Conservation (phyloP, 116 monocot species). For the Papilionanthe hybrid region DNA sequence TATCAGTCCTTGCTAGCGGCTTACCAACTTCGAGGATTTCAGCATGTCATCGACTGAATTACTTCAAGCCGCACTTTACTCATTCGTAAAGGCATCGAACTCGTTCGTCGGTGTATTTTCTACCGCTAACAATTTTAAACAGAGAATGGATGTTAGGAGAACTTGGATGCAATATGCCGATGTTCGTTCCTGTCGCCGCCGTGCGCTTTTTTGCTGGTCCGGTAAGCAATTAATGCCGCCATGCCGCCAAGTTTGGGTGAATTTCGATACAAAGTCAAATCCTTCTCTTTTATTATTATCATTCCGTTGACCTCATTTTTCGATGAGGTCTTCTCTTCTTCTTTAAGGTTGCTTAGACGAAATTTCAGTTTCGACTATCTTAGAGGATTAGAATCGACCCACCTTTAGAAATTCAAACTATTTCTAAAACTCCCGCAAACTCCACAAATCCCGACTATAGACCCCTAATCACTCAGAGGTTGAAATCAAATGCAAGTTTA, state of each 20-base stretch:
- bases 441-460: no score
- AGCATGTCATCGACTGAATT: conserved; percentile 61
- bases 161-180: conserved; percentile 95
- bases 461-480: no score
- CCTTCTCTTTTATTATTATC: neutral
- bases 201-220: conserved; percentile 96
- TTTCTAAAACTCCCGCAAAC: no score
- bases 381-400: no score
- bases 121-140: conserved; percentile 96
- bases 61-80: conserved; percentile 56
- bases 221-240: conserved; percentile 35
- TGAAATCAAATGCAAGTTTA: no score
- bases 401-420: no score
- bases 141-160: conserved; percentile 91
- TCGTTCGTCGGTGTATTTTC: conserved; percentile 93
- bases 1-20: conserved; percentile 84
- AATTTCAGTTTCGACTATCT: no score
- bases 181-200: conserved; percentile 53
- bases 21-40: conserved; percentile 88
- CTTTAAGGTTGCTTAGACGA: no score
- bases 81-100: conserved; percentile 51
- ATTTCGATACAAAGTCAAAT: neutral
- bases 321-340: no score
- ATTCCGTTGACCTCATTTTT: no score
- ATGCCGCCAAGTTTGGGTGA: neutral